These are phyloP conservation scores for Conidiobolus incongruus DNA, from an alignment of 371 early-diverging fungal genomes.

Conservation along the genomic window DNA sequence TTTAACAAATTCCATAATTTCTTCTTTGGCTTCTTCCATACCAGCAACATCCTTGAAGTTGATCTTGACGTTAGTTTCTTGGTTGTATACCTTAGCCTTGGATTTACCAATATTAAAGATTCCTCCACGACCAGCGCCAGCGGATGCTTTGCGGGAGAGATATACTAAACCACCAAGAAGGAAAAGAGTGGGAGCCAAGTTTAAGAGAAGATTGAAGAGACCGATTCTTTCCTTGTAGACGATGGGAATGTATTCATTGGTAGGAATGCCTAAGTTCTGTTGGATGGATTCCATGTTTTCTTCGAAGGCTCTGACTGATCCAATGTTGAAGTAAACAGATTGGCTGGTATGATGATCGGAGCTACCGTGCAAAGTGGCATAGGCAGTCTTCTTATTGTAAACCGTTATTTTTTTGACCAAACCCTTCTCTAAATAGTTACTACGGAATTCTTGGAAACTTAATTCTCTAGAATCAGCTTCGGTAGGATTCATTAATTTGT, in stretches of 20 bases:
- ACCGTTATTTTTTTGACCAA: conserved; percentile 73
- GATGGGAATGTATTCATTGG: conserved; percentile 73
- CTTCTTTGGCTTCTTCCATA: conserved; percentile 98
- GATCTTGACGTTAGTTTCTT: conserved; percentile 84
- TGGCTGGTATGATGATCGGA: conserved; percentile 16
- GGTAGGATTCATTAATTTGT: conserved; percentile 18
- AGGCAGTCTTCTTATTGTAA: conserved; percentile 59
- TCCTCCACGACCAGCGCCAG: conserved; percentile 43
- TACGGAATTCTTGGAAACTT: conserved; percentile 84
- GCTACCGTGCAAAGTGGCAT: conserved; percentile 53
- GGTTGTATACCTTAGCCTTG: conserved; percentile 87
- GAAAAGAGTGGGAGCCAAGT: conserved; percentile 82
- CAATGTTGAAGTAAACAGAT: conserved; percentile 64
- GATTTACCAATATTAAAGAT: conserved; percentile 94
- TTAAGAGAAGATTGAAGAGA: conserved; percentile 38
- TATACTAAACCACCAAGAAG: conserved; percentile 70
- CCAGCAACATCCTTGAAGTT: conserved; percentile 99
- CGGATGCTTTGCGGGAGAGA: conserved; percentile 58
- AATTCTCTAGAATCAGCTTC: conserved; percentile 38
- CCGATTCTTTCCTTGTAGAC: conserved; percentile 60
- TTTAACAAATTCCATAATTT: conserved; percentile 99
- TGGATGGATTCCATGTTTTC: conserved; percentile 76
- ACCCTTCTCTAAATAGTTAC: conserved; percentile 72
- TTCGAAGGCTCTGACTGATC: conserved; percentile 90
- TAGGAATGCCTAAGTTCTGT: conserved; percentile 69